Percentiles rank a stretch among this genome's conserved stretches.
phyloP scores from a whole-genome alignment of 164 flowering plant species.

The Stephania japonica region DNA sequence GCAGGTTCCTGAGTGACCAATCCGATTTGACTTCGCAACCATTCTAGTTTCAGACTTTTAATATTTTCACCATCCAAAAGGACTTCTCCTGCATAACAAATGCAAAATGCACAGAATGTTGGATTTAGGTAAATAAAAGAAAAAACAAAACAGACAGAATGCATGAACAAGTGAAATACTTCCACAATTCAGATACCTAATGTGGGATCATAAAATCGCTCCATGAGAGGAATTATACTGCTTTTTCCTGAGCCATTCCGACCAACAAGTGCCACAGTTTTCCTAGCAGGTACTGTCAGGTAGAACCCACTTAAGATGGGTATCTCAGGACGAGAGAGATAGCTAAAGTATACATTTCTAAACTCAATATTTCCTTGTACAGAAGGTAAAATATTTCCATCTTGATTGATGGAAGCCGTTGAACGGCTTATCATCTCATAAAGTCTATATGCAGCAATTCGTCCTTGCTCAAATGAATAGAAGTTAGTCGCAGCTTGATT shows the following conservation, averaged over 20 bases:
- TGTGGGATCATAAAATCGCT: constrained; percentile 96
- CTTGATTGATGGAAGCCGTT: constrained; percentile 63
- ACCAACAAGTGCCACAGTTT: constrained; percentile 96
- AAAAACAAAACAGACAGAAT: neutral
- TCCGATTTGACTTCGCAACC: constrained; percentile 95
- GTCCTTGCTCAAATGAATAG: constrained; percentile 97
- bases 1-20: constrained; percentile 98
- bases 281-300: constrained; percentile 89
- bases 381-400: constrained; percentile 51
- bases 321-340: constrained; percentile 92
- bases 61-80: constrained; percentile 96
- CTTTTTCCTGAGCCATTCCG: constrained; percentile 98
- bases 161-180: neutral
- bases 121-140: neutral
- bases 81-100: constrained; percentile 77
- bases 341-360: constrained; percentile 94
- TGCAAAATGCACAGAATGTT: constrained; percentile 6
- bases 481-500: constrained; percentile 99
- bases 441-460: constrained; percentile 96
- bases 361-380: constrained; percentile 97
- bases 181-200: constrained; percentile 47
- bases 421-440: constrained; percentile 98
- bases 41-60: constrained; percentile 76
- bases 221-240: constrained; percentile 98
- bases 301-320: constrained; percentile 96